A percentile compares a stretch with the other conserved stretches of the same genome.
phyloP scores from a whole-genome alignment of 2,329 filamentous ascomycete species.

The Paracorniculantispora psalliotae region DNA sequence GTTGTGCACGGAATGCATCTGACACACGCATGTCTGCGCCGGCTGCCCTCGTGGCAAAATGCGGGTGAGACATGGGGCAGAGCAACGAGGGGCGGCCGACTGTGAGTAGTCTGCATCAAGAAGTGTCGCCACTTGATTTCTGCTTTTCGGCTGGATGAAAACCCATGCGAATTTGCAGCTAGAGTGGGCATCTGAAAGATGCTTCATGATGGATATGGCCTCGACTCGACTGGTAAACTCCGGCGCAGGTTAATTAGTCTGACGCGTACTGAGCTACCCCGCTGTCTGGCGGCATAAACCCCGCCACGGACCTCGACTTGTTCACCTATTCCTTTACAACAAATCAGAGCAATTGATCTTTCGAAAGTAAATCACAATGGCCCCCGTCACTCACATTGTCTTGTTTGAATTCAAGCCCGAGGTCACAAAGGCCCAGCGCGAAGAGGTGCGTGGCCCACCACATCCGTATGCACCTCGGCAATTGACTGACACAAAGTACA shows the following conservation, averaged over 20 bases:
- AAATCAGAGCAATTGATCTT: not conserved
- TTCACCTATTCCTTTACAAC: too few species aligned
- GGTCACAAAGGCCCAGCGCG: constrained; percentile 41
- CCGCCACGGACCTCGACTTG: not conserved
- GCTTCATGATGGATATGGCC: too few species aligned
- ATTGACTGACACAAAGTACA: constrained; percentile 13
- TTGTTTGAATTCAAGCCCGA: constrained; percentile 59
- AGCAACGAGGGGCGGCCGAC: too few species aligned
- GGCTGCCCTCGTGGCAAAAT: not conserved
- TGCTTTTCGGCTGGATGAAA: too few species aligned
- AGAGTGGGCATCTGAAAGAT: too few species aligned
- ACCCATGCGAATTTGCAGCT: too few species aligned
- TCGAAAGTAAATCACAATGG: constrained; percentile 37
- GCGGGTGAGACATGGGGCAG: too few species aligned
- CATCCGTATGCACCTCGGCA: not conserved
- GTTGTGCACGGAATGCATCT: not conserved
- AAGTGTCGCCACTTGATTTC: too few species aligned
- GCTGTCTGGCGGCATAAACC: not conserved
- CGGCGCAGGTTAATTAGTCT: too few species aligned
- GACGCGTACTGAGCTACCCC: not conserved
- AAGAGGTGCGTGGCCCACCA: constrained; percentile 42
- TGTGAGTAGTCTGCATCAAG: too few species aligned
- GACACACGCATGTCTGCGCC: not conserved
- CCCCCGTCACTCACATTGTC: constrained; percentile 57
- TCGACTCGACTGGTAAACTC: too few species aligned